These are phyloP conservation scores for Malania oleifera DNA, from an alignment of 164 flowering plant genomes.

Conservation along the genomic window DNA sequence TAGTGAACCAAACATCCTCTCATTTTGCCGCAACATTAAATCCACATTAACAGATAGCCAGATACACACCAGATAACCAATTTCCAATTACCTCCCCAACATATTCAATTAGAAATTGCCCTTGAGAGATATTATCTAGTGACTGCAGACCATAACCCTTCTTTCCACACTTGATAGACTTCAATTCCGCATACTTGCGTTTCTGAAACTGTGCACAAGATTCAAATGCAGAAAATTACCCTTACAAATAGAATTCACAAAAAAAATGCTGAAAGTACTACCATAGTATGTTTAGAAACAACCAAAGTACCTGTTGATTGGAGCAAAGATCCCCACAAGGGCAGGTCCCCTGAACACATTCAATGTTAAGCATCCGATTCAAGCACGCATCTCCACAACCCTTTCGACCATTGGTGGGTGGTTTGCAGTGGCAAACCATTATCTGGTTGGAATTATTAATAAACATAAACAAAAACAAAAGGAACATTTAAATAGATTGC, in stretches of 20 bases:
- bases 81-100: slow-evolving; percentile 82
- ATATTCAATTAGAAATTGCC: slow-evolving; percentile 90
- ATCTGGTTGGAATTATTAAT: slow-evolving; percentile 39
- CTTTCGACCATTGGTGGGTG: slow-evolving; percentile 49
- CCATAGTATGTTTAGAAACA: slow-evolving; percentile 5
- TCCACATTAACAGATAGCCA: no score
- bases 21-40: no score
- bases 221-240: background rate
- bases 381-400: slow-evolving; percentile 92
- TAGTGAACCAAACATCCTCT: background rate
- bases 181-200: slow-evolving; percentile 65
- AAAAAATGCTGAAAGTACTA: background rate
- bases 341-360: slow-evolving; percentile 87
- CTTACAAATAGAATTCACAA: background rate
- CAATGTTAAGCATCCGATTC: slow-evolving; percentile 94
- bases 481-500: slow-evolving; percentile 2
- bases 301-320: slow-evolving; percentile 71
- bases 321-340: slow-evolving; percentile 94
- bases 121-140: slow-evolving; percentile 59
- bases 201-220: slow-evolving; percentile 75
- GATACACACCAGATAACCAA: no score
- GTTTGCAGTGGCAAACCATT: slow-evolving; percentile 95
- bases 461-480: slow-evolving; percentile 9
- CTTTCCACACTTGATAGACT: slow-evolving; percentile 65
- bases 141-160: slow-evolving; percentile 85